A percentile compares a stretch with the other conserved stretches of the same genome.
These are phyloP conservation scores for Tilletia setariae DNA, from an alignment of 1,284 basidiomycete genomes.

Conservation along the genomic window DNA sequence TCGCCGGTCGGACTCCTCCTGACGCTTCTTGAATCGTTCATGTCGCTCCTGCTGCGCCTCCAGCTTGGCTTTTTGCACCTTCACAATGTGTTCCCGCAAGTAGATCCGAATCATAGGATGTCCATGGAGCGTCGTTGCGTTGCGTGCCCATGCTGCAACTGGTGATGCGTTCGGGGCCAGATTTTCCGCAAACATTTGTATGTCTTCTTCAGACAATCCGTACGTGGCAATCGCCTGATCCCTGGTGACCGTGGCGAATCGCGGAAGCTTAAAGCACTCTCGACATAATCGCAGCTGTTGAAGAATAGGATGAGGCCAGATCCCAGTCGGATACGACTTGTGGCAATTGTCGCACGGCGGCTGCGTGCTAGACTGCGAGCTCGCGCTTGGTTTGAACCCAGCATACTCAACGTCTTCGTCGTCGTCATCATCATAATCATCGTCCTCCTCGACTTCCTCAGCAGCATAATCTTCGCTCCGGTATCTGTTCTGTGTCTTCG, in stretches of 20 bases:
- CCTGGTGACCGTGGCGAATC: neutral
- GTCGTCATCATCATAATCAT: conserved; percentile 3
- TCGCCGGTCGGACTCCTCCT: neutral
- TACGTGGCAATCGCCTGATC: neutral
- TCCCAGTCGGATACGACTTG: neutral
- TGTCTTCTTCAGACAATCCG: neutral
- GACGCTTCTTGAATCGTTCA: neutral
- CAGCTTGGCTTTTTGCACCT: neutral
- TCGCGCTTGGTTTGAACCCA: neutral
- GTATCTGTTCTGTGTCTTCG: too few species aligned
- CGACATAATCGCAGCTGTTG: neutral
- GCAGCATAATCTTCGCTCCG: neutral
- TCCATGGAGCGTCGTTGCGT: neutral
- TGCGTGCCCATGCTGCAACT: conserved; percentile 5
- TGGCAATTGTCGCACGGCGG: neutral
- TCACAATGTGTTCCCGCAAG: neutral
- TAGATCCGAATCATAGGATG: neutral
- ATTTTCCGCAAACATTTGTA: neutral
- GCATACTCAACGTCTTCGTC: conserved; percentile 5
- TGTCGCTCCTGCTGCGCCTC: conserved; percentile 2
- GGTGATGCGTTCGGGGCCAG: neutral
- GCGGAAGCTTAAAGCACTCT: neutral
- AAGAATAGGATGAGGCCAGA: conserved; percentile 9
- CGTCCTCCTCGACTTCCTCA: conserved; percentile 5
- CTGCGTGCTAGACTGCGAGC: neutral